Base-by-base conservation (phyloP, 2,329 filamentous ascomycete genomes). In the Diatrype stigma region DNA sequence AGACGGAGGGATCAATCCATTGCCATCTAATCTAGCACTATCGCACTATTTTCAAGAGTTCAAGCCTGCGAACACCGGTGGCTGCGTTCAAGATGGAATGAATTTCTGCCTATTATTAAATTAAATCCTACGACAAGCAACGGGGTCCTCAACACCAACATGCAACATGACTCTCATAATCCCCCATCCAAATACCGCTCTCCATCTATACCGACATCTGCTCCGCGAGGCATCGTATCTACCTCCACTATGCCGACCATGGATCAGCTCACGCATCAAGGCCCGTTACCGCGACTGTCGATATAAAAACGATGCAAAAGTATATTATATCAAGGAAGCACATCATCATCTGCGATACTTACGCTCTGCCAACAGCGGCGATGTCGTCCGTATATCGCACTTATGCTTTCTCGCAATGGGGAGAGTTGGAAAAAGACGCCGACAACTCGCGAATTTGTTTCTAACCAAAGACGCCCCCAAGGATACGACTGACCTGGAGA, bases 171-270 rank as follows among this genome's bases (percentile, higher is more conserved):
- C 65, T 46, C 63, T 67, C 22, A 68, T 65, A 47, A 66, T 73
- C 21, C 64, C 65, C 17, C 59, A 64, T 37, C 67, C 70, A 11
- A 55, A 49, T 10, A 61, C 57, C 1, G 55, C 70, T 3, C 59
- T 75, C 14, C 74, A 78, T 57, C 65, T 82, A 45, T 86, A 83
- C 64, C 76, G 83, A 50, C 74, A 80, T 51, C 69, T 86, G 21
- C 77, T 86, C 34, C 80, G 83, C 52, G 81, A 85, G 68, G 70
- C 74, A 37, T 76, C 78, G 26, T 86, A 86, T 61, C 76, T 86
- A 2, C 81, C 81, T 1, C 71, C 72, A 2, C 65, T 76, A 37
- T 78, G 78, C 52, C 75, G 74, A 37, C 63, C 68, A 2, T 74
- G 70, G 49, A 67, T 80, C 48, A 62, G 68, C 44, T 58, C 67